A percentile compares a stretch with the other conserved stretches of the same genome.
phyloP scores from a whole-genome alignment of 202 grass and related monocot genomes.

The Setaria viridis region DNA sequence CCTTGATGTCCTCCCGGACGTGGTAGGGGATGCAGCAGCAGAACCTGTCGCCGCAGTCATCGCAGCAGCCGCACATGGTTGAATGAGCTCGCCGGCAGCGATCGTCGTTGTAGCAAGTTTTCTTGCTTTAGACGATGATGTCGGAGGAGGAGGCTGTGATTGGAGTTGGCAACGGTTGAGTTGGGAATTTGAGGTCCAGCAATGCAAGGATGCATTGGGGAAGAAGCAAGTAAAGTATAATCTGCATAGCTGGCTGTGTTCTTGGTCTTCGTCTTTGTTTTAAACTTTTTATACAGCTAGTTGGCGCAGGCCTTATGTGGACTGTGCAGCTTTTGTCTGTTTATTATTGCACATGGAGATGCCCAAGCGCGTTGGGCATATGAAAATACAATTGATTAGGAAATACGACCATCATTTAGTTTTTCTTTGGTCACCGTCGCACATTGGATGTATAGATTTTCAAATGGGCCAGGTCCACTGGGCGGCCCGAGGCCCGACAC shows the following conservation, averaged over 20 bases:
- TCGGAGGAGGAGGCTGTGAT: background rate
- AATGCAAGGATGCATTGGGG: background rate
- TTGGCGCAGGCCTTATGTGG: background rate
- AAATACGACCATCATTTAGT: background rate
- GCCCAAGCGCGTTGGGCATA: background rate
- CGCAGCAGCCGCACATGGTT: background rate
- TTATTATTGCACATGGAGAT: background rate
- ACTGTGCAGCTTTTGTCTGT: background rate
- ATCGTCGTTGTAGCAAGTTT: background rate
- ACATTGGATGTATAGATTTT: background rate
- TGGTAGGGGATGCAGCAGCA: background rate
- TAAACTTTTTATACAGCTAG: background rate
- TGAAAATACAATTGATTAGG: background rate
- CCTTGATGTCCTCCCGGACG: background rate
- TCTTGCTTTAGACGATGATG: background rate
- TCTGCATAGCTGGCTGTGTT: background rate
- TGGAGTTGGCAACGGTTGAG: background rate
- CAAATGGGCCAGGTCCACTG: too few relatives aligned
- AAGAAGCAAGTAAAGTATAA: background rate
- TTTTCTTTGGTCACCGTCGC: background rate
- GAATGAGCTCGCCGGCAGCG: background rate
- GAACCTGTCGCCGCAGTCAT: background rate
- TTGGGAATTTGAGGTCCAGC: background rate
- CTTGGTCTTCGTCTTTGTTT: conserved; percentile 1
- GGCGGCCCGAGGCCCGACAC: too few relatives aligned